Evolutionary conservation across 2,329 filamentous ascomycete genomes (phyloP).

Genomic region (Colletotrichum sansevieriae): DNA sequence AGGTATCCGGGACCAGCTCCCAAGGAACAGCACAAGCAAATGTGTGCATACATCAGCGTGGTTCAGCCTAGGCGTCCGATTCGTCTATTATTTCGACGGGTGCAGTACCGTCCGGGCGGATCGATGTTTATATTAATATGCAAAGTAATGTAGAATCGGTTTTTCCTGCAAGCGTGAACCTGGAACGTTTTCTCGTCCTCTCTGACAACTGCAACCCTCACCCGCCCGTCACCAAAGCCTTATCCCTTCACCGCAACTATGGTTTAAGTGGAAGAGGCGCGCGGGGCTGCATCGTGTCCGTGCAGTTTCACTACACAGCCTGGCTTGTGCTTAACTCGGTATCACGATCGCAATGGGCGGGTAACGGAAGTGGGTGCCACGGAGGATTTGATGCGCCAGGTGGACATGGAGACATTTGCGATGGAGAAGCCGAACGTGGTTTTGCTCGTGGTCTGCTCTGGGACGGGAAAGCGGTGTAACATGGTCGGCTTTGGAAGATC

Average conservation of each 20-base stretch:
- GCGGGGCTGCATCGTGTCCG: not conserved
- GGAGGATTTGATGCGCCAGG: constrained; percentile 4
- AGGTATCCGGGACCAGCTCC: not conserved
- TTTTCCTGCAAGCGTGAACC: constrained; percentile 10
- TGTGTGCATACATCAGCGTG: not conserved
- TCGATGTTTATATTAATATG: constrained; percentile 27
- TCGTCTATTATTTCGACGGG: not conserved
- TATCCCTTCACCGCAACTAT: not conserved
- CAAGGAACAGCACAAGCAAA: not conserved
- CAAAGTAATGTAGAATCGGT: constrained; percentile 13
- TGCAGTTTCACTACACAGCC: not conserved
- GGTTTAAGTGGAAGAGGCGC: not conserved
- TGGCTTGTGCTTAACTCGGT: not conserved
- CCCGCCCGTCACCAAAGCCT: not conserved
- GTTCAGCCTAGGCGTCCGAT: not conserved
- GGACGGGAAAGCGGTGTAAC: not conserved
- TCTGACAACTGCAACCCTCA: not conserved
- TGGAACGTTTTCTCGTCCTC: not conserved
- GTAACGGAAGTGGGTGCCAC: not conserved
- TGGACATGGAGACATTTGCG: not conserved
- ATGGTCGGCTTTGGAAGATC: not conserved
- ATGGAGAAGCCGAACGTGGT: not conserved
- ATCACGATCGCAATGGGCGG: not conserved
- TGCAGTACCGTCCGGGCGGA: not conserved
- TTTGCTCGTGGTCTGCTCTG: not conserved